phyloP scores from a whole-genome alignment of 805 yeast genomes.

The Tetrapisispora taiwanensis region DNA sequence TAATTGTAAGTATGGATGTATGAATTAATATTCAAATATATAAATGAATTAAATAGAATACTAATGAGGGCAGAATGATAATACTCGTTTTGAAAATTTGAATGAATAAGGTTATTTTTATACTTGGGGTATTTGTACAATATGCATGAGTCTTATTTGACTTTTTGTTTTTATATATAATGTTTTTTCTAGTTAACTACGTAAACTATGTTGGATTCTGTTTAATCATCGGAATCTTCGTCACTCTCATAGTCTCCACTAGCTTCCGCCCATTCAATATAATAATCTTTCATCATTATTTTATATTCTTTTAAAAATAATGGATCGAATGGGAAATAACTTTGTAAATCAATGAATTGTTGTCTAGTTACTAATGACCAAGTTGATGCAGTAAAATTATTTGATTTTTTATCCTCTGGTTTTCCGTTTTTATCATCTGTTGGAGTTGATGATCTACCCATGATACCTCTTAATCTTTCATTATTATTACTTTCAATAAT shows the following conservation, averaged over 20 bases:
- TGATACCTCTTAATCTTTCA: constrained; percentile 35
- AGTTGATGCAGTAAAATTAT: constrained; percentile 18
- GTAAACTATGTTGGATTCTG: not conserved
- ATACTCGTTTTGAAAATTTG: not conserved
- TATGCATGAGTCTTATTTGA: not conserved
- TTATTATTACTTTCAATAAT: constrained; percentile 81
- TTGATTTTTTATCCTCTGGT: constrained; percentile 9
- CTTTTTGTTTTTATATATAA: not conserved
- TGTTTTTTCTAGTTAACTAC: not conserved
- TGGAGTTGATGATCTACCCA: constrained; percentile 23
- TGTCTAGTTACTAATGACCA: constrained; percentile 51
- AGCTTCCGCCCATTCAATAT: constrained; percentile 78
- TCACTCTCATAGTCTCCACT: constrained; percentile 48
- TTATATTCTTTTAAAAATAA: constrained; percentile 57
- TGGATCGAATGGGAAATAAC: constrained; percentile 97
- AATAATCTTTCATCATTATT: constrained; percentile 42
- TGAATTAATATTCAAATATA: too few relatives aligned
- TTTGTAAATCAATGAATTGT: constrained; percentile 80
- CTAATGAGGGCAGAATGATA: not conserved
- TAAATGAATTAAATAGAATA: too few relatives aligned
- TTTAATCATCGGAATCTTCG: constrained; percentile 36
- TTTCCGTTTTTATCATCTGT: not conserved
- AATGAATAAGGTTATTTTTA: not conserved
- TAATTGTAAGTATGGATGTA: too few relatives aligned
- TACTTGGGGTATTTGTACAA: not conserved